phyloP scores from a whole-genome alignment of 345 rosid genomes.

The Pelargonium nanum region DNA sequence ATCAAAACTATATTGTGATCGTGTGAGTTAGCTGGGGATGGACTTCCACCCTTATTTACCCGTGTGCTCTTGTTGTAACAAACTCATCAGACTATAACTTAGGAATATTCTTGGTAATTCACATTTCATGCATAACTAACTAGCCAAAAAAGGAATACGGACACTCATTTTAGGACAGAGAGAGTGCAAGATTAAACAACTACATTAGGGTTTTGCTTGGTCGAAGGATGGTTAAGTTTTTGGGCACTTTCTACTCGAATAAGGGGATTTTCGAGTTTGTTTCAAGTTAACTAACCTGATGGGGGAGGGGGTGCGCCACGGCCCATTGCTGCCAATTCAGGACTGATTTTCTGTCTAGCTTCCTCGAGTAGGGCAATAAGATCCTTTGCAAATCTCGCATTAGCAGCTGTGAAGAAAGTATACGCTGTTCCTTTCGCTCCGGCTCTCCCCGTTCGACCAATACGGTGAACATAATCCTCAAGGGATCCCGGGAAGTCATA shows the following conservation, averaged over 20 bases:
- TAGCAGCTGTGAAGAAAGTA: slow-evolving; percentile 89
- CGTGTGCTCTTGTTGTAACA: too few relatives aligned
- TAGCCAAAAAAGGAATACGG: too few relatives aligned
- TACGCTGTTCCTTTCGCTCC: slow-evolving; percentile 99
- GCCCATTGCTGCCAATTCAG: slow-evolving; percentile 89
- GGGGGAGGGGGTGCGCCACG: slow-evolving; percentile 88
- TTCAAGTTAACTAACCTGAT: slow-evolving; percentile 44
- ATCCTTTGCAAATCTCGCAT: slow-evolving; percentile 95
- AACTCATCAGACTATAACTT: too few relatives aligned
- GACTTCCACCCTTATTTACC: too few relatives aligned
- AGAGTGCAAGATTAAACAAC: too few relatives aligned
- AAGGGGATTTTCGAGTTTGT: not conserved
- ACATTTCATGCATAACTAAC: too few relatives aligned
- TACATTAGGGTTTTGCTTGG: too few relatives aligned
- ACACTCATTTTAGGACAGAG: too few relatives aligned
- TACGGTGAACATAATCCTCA: slow-evolving; percentile 96
- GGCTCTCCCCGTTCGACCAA: slow-evolving; percentile 97
- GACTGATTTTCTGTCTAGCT: slow-evolving; percentile 94
- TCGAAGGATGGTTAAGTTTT: not conserved
- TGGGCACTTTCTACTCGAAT: not conserved
- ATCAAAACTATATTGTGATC: too few relatives aligned
- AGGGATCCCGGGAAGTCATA: slow-evolving; percentile 98
- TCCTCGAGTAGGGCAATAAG: slow-evolving; percentile 78
- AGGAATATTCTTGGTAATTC: too few relatives aligned
- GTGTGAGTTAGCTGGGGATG: too few relatives aligned